phyloP scores from a whole-genome alignment of 176 grass and related monocot genomes.

The Neostapfia colusana region DNA sequence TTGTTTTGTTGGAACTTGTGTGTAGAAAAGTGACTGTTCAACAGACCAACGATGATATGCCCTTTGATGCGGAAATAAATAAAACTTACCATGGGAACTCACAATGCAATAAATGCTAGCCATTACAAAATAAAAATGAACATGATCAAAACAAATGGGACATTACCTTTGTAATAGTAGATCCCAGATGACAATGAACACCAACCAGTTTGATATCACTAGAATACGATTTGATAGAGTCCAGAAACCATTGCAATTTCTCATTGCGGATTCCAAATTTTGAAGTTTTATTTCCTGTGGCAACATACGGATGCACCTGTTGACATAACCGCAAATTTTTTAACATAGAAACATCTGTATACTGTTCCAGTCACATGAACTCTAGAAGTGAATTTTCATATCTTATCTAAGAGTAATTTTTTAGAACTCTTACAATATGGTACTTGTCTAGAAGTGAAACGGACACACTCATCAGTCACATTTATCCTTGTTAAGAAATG shows the following conservation, averaged over 20 bases:
- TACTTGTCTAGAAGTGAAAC: not conserved
- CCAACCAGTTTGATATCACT: conserved; percentile 88
- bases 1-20: not conserved
- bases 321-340: conserved; percentile 5
- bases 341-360: not conserved
- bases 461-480: not conserved
- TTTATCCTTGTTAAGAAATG: not conserved
- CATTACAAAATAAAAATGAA: not conserved
- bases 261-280: conserved; percentile 99
- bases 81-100: not conserved
- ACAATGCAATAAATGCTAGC: conserved; percentile 4
- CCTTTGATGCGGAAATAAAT: not conserved
- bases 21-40: not conserved
- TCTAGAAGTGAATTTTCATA: not conserved
- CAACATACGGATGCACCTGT: conserved; percentile 97
- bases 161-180: conserved; percentile 94
- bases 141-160: not conserved
- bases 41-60: not conserved
- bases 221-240: conserved; percentile 73
- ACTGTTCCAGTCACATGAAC: not conserved
- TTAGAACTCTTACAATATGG: not conserved
- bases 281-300: conserved; percentile 96
- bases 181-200: conserved; percentile 93
- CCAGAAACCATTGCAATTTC: conserved; percentile 97
- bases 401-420: not conserved